Base-by-base conservation (phyloP, 257 asterid species). In the Solanum paucissectum region DNA sequence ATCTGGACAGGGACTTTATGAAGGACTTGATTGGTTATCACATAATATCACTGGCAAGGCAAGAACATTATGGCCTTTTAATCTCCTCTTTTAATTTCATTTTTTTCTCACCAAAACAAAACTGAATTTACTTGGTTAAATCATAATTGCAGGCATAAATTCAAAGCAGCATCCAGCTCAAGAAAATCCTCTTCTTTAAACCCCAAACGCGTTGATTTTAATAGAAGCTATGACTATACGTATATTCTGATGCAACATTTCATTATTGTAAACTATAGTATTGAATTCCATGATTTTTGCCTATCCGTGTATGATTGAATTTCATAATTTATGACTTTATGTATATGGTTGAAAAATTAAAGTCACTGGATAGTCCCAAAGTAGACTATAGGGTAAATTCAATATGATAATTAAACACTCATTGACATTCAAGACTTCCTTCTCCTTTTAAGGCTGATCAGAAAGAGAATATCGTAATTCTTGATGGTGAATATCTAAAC, bases 21-120 rank as follows among this genome's bases (percentile, higher is more conserved):
- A 93, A 92, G 95, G 94, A 36, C 93, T 92, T 72, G 92, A 91
- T 84, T 93, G 95, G 94, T 83, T 93, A 46, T 90, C 92, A 52
- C 87, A 64, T 88, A 90, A 90, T 85, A 91, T 91, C 36, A 83
- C 93, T 29, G 82, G 74, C 83, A 91, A 89, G 94, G 93, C 76
- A 88, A 90, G 85, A 71, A 75, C 13, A 62, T 33, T 49, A 5
- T 34, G 13, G 29, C 11, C 18, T 81, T 81, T 81, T 46, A 2
- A 40, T 27, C n/a, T 79, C 62, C 32, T 27, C 66, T 16, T 9
- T 40, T 76, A 55, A 55, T 55, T 55, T 55, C 64, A 7, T 55
- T 55, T 55, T 55, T 55, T 44, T 44, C 33, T 16, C 58, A 44
- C 84, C 38, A 81, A 46, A 46, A 81, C 4, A 25, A 13, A 34